Evolutionary conservation across 768 basidiomycete species (phyloP), one percentile per base, ranked within the genome.

Genomic region (Suillus bovinus): DNA sequence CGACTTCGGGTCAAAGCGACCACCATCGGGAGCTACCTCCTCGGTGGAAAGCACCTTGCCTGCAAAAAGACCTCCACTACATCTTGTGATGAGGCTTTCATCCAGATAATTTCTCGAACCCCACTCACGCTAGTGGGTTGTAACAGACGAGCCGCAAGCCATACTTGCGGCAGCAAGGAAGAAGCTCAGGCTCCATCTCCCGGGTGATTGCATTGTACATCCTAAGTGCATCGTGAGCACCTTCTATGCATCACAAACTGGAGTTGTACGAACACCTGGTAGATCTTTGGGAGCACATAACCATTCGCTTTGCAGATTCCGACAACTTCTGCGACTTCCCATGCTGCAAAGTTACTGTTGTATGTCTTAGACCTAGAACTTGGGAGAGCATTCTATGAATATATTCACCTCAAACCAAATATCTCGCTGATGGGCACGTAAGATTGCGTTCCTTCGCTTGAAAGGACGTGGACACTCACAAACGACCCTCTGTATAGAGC

Each of bases 301-400:
- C 81, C 81, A 24, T 85, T 83, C 4, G 76, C 74, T 56, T 77
- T 82, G 71, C 84, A 86, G 33, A 87, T 86, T 0, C 78, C 77
- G 1, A 86, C 81, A 29, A 87, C 79, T 66, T 86, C 85, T 4
- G 85, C 84, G 16, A 78, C 81, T 70, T 88, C 85, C 83, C 84
- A 87, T 0, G 85, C 79, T 1, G 71, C 61, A 46, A 77, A 88
- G 70, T 88, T 88, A 67, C 86, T 56, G 17, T 56, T 29, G 5
- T 5, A 8, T 56, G 27, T 2, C 11, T 56, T 29, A 39, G 22
- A 27, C 6, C 9, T 13, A 6, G 24, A 56, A 56, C 17, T 27
- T 7, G 0, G 11, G 7, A 29, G 27, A 56, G 38, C 3, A 27
- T 13, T 13, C 10, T 3, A 39, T 17, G 27, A 22, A 14, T 11